phyloP scores from a whole-genome alignment of 495 filamentous ascomycete species.

The Penicillium cosmopolitanum region DNA sequence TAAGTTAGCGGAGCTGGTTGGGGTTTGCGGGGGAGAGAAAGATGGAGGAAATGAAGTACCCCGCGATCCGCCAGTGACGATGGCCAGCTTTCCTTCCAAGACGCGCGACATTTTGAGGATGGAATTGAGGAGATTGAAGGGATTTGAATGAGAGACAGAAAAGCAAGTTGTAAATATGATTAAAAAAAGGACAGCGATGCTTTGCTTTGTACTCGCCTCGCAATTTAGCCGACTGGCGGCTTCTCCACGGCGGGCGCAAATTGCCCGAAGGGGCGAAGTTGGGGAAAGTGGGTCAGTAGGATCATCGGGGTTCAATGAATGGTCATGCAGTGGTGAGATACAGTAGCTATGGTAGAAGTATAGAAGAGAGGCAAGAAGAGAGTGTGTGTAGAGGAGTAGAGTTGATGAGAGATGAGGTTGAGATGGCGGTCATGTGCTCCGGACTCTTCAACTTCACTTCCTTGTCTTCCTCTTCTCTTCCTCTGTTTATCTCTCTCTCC shows the following conservation, averaged over 20 bases:
- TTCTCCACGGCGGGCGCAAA: conserved; percentile 24
- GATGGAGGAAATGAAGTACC: conserved; percentile 48
- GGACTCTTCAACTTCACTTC: conserved; percentile 18
- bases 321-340: neutral
- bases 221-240: conserved; percentile 11
- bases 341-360: neutral
- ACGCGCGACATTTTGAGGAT: conserved; percentile 33
- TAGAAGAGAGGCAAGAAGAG: neutral
- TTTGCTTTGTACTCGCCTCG: conserved; percentile 10
- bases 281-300: conserved; percentile 11
- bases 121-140: neutral
- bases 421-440: neutral
- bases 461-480: neutral
- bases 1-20: conserved; percentile 14
- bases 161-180: neutral
- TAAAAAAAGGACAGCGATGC: neutral
- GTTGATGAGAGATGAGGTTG: neutral
- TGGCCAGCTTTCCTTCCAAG: conserved; percentile 70
- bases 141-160: neutral
- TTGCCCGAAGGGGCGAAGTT: conserved; percentile 26
- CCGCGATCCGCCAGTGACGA: conserved; percentile 77
- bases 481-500: conserved; percentile 2
- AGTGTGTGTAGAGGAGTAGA: neutral
- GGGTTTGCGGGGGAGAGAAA: conserved; percentile 7
- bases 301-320: neutral